Percentiles rank a stretch among this genome's conserved stretches.
Evolutionary conservation across 306 rosid genomes (phyloP).

Genomic region (Pterocarpus santalinus): DNA sequence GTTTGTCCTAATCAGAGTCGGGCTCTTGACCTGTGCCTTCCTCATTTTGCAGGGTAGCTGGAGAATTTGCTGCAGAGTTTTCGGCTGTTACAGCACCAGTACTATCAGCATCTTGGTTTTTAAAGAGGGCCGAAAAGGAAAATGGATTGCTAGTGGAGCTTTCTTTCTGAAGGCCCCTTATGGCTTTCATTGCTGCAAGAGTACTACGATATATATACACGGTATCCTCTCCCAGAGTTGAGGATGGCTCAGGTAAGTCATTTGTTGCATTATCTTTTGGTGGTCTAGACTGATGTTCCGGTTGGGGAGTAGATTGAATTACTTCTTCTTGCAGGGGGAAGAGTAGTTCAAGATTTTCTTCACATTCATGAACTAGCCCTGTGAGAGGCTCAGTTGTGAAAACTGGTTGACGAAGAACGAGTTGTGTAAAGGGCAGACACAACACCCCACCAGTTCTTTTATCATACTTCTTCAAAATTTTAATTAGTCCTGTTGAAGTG

Average conservation of each 20-base stretch:
- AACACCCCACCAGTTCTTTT: slow-evolving; percentile 89
- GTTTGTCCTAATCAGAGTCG: slow-evolving; percentile 43
- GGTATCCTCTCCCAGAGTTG: slow-evolving; percentile 74
- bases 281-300: slow-evolving; percentile 47
- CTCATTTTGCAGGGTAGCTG: slow-evolving; percentile 55
- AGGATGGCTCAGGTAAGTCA: slow-evolving; percentile 51
- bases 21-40: slow-evolving; percentile 52
- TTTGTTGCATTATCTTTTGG: slow-evolving; percentile 38
- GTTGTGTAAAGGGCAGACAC: slow-evolving; percentile 82
- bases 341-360: slow-evolving; percentile 90
- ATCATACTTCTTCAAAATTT: slow-evolving; percentile 93
- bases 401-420: slow-evolving; percentile 85
- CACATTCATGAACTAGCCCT: slow-evolving; percentile 81
- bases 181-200: slow-evolving; percentile 93
- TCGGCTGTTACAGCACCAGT: slow-evolving; percentile 84
- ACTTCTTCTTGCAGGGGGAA: slow-evolving; percentile 93
- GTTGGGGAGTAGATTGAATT: slow-evolving; percentile 63
- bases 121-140: slow-evolving; percentile 76
- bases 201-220: slow-evolving; percentile 74
- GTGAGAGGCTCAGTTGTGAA: slow-evolving; percentile 88
- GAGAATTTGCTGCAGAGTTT: slow-evolving; percentile 78
- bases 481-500: slow-evolving; percentile 75
- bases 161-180: slow-evolving; percentile 78
- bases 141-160: slow-evolving; percentile 88
- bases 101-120: slow-evolving; percentile 74